Evolutionary conservation across 2,329 filamentous ascomycete species (phyloP).

Genomic region (Colletotrichum falcatum): DNA sequence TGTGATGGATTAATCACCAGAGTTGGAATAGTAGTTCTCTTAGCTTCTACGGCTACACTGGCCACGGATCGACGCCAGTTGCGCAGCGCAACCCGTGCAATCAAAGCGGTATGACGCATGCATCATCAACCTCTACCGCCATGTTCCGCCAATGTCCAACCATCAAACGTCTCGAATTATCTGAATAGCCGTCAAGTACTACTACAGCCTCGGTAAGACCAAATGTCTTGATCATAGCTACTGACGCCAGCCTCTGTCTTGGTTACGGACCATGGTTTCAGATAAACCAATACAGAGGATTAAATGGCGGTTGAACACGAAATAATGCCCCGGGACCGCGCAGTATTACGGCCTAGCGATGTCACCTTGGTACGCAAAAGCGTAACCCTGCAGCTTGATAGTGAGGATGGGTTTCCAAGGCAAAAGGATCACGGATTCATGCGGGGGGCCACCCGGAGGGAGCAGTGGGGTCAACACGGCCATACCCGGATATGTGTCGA

Average conservation of each 20-base stretch:
- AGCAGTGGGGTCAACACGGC: neutral
- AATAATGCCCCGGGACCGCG: fast-evolving
- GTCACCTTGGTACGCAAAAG: neutral
- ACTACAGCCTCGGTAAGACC: neutral
- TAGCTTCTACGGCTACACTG: neutral
- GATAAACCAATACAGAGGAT: neutral
- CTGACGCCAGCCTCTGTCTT: neutral
- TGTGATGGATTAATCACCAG: neutral
- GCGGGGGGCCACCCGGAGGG: neutral
- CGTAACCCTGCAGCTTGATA: neutral
- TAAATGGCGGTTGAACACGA: neutral
- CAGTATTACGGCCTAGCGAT: neutral
- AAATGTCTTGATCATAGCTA: too few species aligned
- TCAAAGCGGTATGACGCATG: neutral
- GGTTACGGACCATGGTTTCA: neutral
- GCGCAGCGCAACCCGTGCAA: neutral
- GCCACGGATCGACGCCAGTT: neutral
- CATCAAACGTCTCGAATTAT: neutral
- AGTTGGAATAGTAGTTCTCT: neutral
- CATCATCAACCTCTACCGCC: neutral
- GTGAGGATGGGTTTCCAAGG: neutral
- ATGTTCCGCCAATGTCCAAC: neutral
- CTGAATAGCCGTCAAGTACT: neutral
- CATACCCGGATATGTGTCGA: neutral
- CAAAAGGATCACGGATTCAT: neutral